These are phyloP conservation scores for Inga oerstediana DNA, from an alignment of 306 rosid species.

Conservation along the genomic window DNA sequence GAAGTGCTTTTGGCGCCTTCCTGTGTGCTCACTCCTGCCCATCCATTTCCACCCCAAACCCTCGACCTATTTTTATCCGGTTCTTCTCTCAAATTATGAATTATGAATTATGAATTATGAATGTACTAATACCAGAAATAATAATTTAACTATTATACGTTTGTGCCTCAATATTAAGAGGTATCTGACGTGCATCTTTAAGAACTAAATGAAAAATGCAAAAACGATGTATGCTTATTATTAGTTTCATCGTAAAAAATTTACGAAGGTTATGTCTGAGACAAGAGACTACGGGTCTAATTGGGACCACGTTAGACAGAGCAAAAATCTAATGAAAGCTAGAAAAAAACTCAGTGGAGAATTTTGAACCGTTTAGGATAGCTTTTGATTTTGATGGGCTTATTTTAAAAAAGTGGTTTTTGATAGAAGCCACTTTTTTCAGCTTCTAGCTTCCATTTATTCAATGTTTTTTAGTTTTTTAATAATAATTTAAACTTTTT, in stretches of 20 bases:
- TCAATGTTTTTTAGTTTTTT: too few relatives aligned
- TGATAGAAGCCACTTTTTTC: too few relatives aligned
- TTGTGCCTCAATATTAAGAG: background rate
- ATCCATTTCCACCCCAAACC: background rate
- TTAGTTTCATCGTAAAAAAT: background rate
- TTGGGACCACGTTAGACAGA: too few relatives aligned
- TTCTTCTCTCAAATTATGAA: background rate
- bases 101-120: background rate
- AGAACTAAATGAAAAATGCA: background rate
- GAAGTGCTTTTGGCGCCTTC: slow-evolving; percentile 25
- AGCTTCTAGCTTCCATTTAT: too few relatives aligned
- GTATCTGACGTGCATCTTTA: background rate
- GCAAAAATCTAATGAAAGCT: too few relatives aligned
- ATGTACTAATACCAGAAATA: background rate
- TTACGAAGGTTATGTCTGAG: background rate
- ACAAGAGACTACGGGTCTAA: too few relatives aligned
- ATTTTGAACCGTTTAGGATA: too few relatives aligned
- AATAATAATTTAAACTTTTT: too few relatives aligned
- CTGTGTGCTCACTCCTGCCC: background rate
- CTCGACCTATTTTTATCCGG: background rate
- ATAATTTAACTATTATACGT: background rate
- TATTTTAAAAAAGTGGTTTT: too few relatives aligned
- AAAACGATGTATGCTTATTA: background rate
- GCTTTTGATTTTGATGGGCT: too few relatives aligned
- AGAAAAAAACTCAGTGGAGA: too few relatives aligned